Percentiles rank a stretch among this genome's conserved stretches.
Conservation (phyloP, 345 rosid genomes). For the Viola odorata region DNA sequence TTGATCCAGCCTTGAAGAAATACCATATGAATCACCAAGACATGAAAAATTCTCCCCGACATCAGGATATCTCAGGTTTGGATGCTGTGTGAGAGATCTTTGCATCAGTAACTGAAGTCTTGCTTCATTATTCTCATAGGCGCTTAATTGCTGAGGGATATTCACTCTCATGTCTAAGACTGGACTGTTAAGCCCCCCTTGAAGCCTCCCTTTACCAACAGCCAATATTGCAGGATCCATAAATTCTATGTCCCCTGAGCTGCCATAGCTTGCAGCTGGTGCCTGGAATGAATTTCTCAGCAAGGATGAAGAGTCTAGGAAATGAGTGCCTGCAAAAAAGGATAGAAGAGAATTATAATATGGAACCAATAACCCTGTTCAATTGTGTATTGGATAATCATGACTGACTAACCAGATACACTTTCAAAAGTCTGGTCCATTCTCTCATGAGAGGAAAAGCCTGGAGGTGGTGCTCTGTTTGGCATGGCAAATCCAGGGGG, state of each 20-base stretch:
- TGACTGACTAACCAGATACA: conserved; percentile 40
- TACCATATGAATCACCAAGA: conserved; percentile 47
- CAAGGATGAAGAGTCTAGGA: conserved; percentile 42
- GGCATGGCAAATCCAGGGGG: conserved; percentile 88
- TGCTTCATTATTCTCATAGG: conserved; percentile 51
- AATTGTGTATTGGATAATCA: neutral
- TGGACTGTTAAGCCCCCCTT: conserved; percentile 42
- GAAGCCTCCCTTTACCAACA: conserved; percentile 75
- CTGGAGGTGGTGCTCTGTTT: conserved; percentile 87
- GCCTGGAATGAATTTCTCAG: conserved; percentile 44
- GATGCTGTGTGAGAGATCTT: conserved; percentile 55
- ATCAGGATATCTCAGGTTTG: conserved; percentile 42
- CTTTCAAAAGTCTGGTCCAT: conserved; percentile 40
- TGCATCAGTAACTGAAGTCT: conserved; percentile 61
- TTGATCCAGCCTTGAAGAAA: conserved; percentile 57
- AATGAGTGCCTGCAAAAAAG: conserved; percentile 44
- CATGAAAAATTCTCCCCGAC: conserved; percentile 48
- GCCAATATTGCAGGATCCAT: conserved; percentile 94
- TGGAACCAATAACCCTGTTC: neutral
- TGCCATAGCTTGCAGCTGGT: conserved; percentile 36
- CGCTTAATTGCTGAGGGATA: conserved; percentile 37
- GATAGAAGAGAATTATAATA: conserved; percentile 4
- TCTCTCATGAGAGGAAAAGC: conserved; percentile 72
- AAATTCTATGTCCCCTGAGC: conserved; percentile 62
- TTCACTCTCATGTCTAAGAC: conserved; percentile 56